Percentiles rank a stretch among this genome's conserved stretches.
Conservation (phyloP, 495 filamentous ascomycete genomes). For the Apodospora peruviana region DNA sequence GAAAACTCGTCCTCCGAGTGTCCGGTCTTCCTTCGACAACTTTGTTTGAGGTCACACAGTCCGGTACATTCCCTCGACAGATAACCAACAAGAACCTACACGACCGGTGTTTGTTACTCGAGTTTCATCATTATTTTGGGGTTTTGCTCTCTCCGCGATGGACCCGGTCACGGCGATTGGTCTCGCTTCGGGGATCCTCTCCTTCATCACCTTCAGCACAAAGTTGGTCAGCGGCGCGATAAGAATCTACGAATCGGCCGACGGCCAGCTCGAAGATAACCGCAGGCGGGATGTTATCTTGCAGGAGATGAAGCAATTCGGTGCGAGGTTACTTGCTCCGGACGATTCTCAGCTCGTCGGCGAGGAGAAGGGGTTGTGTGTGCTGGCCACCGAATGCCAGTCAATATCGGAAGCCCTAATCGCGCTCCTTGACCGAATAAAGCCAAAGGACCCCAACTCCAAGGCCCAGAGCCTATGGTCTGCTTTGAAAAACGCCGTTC, state of each 20-base stretch:
- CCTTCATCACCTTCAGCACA: slow-evolving; percentile 34
- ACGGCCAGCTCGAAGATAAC: slow-evolving; percentile 20
- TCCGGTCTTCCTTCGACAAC: no score
- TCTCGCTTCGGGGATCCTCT: slow-evolving; percentile 28
- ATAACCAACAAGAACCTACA: no score
- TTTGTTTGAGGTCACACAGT: no score
- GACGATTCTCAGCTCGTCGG: slow-evolving; percentile 2
- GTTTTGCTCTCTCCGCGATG: no score
- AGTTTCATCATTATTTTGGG: no score
- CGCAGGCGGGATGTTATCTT: slow-evolving; percentile 13
- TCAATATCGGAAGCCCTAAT: slow-evolving; percentile 12
- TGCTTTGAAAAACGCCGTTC: slow-evolving; percentile 10
- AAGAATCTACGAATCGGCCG: slow-evolving; percentile 22
- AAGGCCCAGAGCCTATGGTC: slow-evolving; percentile 11
- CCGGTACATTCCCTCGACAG: no score
- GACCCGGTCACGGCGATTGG: slow-evolving; percentile 36
- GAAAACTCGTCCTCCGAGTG: no score
- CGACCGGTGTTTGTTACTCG: no score
- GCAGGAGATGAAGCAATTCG: slow-evolving; percentile 7
- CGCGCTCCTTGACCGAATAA: slow-evolving; percentile 17
- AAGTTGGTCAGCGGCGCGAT: slow-evolving; percentile 21
- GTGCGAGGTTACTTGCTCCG: slow-evolving; percentile 7
- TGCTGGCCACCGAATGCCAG: slow-evolving; percentile 16
- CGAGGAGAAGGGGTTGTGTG: slow-evolving; percentile 21
- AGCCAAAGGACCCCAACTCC: slow-evolving; percentile 19